phyloP scores from a whole-genome alignment of 2,329 filamentous ascomycete genomes.

The Diaporthe citri region DNA sequence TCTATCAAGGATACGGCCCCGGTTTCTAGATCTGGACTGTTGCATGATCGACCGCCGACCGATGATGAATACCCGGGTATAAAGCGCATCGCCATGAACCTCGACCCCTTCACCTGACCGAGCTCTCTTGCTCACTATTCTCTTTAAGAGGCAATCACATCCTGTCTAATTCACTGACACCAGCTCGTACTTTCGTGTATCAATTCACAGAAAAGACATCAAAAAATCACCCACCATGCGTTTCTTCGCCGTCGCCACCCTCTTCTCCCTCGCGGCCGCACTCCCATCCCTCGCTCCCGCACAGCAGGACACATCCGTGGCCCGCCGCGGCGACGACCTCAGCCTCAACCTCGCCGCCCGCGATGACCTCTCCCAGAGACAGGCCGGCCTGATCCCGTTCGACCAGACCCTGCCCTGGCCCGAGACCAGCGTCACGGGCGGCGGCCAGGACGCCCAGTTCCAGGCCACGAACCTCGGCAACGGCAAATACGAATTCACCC shows the following conservation, averaged over 20 bases:
- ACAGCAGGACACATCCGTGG: neutral
- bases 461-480: slow-evolving; percentile 6
- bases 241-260: neutral
- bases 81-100: neutral
- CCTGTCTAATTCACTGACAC: neutral
- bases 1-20: neutral
- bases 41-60: neutral
- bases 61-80: neutral
- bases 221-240: neutral
- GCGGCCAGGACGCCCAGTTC: neutral
- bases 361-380: neutral
- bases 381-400: neutral
- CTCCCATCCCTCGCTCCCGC: neutral
- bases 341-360: neutral
- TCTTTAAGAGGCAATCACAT: neutral
- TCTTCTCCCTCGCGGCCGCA: neutral
- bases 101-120: neutral
- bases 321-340: neutral
- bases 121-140: too few relatives aligned
- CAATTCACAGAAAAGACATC: neutral
- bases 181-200: neutral
- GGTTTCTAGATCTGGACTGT: neutral
- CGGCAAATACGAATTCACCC: slow-evolving; percentile 15
- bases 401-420: slow-evolving; percentile 7
- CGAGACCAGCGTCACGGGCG: neutral